Conservation (phyloP, 352 stramenopile genomes). For the Phytopythium litorale region DNA sequence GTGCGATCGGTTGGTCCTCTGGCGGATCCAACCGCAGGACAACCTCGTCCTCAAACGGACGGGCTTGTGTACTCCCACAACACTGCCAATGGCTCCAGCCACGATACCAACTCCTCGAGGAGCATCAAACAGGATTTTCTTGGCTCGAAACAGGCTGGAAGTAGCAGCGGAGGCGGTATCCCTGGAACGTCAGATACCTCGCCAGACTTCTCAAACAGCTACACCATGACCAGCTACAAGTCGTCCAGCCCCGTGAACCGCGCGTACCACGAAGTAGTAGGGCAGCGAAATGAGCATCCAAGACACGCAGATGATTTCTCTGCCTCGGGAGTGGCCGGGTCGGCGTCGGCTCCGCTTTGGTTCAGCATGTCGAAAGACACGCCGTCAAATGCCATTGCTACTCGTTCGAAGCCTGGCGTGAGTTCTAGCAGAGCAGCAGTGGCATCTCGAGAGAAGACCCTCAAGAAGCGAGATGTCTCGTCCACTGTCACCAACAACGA, state of each 20-base stretch:
- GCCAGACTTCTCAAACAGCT: slow-evolving; percentile 17
- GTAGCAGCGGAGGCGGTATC: neutral
- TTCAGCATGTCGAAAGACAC: neutral
- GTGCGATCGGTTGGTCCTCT: neutral
- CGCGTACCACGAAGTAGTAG: neutral
- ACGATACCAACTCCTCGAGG: neutral
- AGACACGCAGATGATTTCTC: neutral
- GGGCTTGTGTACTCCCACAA: neutral
- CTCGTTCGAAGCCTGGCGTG: neutral
- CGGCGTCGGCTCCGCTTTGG: neutral
- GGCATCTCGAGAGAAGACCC: neutral
- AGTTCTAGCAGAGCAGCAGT: neutral
- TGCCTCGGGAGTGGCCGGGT: too few relatives aligned
- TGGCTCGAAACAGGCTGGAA: neutral
- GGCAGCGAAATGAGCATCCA: neutral
- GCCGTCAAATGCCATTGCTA: neutral
- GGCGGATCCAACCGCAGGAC: neutral
- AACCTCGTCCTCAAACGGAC: neutral
- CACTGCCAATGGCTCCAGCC: neutral
- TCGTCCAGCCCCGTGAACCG: neutral
- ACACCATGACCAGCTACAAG: slow-evolving; percentile 14
- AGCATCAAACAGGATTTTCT: neutral
- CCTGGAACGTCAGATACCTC: neutral
- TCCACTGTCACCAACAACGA: slow-evolving; percentile 6
- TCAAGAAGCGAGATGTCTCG: neutral